A percentile compares a stretch with the other conserved stretches of the same genome.
These are phyloP conservation scores for Phlebiopsis flavidoalba DNA, from an alignment of 768 basidiomycete species.

Conservation along the genomic window DNA sequence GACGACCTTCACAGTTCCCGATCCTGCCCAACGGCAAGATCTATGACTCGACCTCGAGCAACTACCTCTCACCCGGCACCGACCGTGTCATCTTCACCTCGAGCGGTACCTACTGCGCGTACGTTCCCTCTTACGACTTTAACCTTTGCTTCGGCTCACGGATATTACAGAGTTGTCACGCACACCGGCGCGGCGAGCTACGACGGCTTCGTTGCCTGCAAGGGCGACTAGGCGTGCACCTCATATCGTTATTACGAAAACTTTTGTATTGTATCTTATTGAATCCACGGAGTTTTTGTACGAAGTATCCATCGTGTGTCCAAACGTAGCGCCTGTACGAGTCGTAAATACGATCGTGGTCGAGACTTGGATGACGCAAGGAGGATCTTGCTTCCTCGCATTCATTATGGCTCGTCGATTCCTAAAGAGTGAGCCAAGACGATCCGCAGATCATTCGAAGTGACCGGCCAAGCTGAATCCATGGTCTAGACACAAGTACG, in stretches of 20 bases:
- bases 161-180: conserved; percentile 12
- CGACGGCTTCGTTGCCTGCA: conserved; percentile 19
- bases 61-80: conserved; percentile 16
- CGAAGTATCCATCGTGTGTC: too few relatives aligned
- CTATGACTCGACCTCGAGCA: conserved; percentile 13
- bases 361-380: too few relatives aligned
- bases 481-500: too few relatives aligned
- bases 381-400: too few relatives aligned
- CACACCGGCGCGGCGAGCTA: conserved; percentile 17
- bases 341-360: too few relatives aligned
- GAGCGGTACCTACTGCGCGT: conserved; percentile 21
- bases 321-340: too few relatives aligned
- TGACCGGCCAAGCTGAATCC: too few relatives aligned
- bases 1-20: conserved; percentile 13
- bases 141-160: not conserved
- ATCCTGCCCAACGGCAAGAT: conserved; percentile 16
- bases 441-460: too few relatives aligned
- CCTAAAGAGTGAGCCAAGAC: too few relatives aligned
- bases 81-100: conserved; percentile 19
- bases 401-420: too few relatives aligned
- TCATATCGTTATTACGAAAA: not conserved
- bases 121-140: not conserved
- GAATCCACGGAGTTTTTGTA: not conserved
- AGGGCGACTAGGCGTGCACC: conserved; percentile 10
- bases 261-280: not conserved